phyloP scores from a whole-genome alignment of 2,329 filamentous ascomycete genomes.

The Beauveria brongniartii region DNA sequence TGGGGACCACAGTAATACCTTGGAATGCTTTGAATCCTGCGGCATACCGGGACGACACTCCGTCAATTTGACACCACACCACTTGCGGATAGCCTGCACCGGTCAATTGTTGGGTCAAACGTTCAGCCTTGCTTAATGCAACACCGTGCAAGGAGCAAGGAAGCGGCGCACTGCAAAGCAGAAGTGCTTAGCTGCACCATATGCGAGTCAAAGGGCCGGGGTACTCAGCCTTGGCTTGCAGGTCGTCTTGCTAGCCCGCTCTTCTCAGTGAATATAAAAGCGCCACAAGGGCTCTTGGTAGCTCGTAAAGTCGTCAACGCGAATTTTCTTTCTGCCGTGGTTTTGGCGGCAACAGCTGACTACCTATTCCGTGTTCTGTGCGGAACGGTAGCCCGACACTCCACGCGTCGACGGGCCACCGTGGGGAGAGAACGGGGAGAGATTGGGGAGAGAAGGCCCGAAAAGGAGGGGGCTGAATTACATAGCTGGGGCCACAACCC shows the following conservation, averaged over 20 bases:
- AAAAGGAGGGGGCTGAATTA: not conserved
- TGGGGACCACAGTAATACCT: not conserved
- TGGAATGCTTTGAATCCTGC: not conserved
- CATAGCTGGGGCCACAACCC: not conserved
- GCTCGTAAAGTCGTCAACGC: not conserved
- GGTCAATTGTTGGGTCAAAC: not conserved
- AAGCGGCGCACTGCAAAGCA: not conserved
- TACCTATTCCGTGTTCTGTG: too few species aligned
- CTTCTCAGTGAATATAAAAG: not conserved
- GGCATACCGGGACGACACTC: conserved; percentile 7
- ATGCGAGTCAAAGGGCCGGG: not conserved
- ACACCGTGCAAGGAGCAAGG: too few species aligned
- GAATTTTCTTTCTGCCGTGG: not conserved
- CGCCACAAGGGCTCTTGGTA: not conserved
- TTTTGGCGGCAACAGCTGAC: not conserved
- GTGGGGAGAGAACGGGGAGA: conserved; percentile 2
- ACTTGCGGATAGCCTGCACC: not conserved
- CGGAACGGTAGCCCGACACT: conserved; percentile 4
- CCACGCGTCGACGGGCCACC: not conserved
- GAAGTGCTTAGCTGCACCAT: not conserved
- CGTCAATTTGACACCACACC: not conserved
- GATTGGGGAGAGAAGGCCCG: conserved; percentile 9
- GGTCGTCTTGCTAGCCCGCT: not conserved
- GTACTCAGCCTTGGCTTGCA: not conserved
- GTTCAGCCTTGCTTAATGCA: not conserved